phyloP scores from a whole-genome alignment of 768 basidiomycete genomes.

The Russula vinacea region DNA sequence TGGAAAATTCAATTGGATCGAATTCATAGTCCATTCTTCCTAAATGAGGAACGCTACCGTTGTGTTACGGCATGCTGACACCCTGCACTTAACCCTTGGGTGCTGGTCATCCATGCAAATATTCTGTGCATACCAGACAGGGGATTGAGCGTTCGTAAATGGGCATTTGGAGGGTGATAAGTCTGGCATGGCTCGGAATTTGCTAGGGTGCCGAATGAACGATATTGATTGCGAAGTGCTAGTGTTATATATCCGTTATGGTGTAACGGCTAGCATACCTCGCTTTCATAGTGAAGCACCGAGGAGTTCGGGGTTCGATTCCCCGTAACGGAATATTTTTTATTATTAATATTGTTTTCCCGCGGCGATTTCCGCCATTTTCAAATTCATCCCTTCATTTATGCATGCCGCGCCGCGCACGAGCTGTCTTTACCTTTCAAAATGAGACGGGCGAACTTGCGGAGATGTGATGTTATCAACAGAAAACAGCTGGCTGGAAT shows the following conservation, averaged over 20 bases:
- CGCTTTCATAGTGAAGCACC: slow-evolving; percentile 17
- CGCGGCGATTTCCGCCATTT: too few relatives aligned
- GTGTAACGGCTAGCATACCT: slow-evolving; percentile 29
- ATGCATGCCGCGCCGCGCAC: too few relatives aligned
- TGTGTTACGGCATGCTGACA: too few relatives aligned
- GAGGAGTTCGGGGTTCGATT: slow-evolving; percentile 29
- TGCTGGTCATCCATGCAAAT: too few relatives aligned
- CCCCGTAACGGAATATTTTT: slow-evolving; percentile 25
- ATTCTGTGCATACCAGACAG: neutral
- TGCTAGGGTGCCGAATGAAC: neutral
- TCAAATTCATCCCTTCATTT: too few relatives aligned
- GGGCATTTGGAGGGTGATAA: neutral
- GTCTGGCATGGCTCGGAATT: neutral
- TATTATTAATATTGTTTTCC: neutral
- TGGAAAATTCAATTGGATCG: neutral
- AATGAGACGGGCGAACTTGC: too few relatives aligned
- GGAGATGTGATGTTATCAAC: too few relatives aligned
- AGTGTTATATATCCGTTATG: slow-evolving; percentile 18
- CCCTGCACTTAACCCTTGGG: too few relatives aligned
- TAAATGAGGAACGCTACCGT: neutral
- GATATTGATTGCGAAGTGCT: neutral
- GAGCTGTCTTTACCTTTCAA: too few relatives aligned
- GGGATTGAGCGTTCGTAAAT: neutral
- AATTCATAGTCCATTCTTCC: neutral
- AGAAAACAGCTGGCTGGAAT: too few relatives aligned